These are phyloP conservation scores for Globisporangium cederbergense DNA, from an alignment of 352 stramenopile species.

Conservation along the genomic window DNA sequence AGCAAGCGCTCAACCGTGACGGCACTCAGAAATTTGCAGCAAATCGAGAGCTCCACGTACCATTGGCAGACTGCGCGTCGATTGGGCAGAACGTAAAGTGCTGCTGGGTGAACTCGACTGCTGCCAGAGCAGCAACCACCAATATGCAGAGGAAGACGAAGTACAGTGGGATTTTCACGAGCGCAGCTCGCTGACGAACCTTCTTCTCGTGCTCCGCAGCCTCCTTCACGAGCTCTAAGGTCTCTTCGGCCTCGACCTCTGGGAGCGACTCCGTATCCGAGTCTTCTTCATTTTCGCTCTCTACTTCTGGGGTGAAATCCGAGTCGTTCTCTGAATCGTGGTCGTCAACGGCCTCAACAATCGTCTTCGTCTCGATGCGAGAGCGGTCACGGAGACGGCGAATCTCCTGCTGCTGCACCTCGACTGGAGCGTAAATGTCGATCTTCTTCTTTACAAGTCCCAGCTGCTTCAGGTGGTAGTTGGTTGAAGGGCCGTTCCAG, in stretches of 20 bases:
- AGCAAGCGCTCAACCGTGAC: neutral
- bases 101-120: conserved; percentile 44
- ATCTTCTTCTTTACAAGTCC: conserved; percentile 65
- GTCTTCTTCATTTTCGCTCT: conserved; percentile 33
- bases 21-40: neutral
- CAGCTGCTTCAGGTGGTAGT: conserved; percentile 81
- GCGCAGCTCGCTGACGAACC: neutral
- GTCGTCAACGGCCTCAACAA: conserved; percentile 30
- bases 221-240: conserved; percentile 38
- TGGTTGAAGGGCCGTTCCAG: conserved; percentile 56
- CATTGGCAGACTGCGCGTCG: conserved; percentile 27
- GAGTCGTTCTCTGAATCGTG: conserved; percentile 62
- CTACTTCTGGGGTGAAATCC: conserved; percentile 42
- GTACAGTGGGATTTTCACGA: conserved; percentile 24
- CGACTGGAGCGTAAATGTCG: conserved; percentile 72
- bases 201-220: conserved; percentile 31
- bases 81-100: conserved; percentile 45
- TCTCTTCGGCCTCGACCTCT: conserved; percentile 49
- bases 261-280: conserved; percentile 37
- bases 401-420: conserved; percentile 64
- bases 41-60: conserved; percentile 24
- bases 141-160: conserved; percentile 37
- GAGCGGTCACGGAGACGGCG: conserved; percentile 54
- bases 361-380: conserved; percentile 41
- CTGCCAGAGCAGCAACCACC: conserved; percentile 44